Evolutionary conservation across 176 grass and related monocot genomes (phyloP).

Genomic region (Oryza glumipatula): DNA sequence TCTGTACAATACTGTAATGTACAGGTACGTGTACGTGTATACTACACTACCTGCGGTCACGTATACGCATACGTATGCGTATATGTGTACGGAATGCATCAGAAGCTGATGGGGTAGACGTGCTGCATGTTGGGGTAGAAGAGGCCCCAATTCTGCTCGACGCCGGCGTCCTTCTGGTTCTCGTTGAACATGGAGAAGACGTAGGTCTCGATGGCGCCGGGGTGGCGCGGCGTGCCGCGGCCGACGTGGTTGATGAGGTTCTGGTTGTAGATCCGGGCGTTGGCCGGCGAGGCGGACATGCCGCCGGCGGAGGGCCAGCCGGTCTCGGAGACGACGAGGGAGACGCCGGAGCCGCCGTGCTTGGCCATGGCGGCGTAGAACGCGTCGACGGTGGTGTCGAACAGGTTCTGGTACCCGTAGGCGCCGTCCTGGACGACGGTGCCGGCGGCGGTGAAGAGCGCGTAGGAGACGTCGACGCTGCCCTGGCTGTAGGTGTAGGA

Average conservation of each 20-base stretch:
- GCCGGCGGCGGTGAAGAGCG: constrained; percentile 47
- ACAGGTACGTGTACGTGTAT: background rate
- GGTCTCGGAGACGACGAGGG: constrained; percentile 64
- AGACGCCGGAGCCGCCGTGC: constrained; percentile 44
- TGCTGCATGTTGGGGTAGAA: constrained; percentile 77
- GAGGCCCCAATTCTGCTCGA: constrained; percentile 74
- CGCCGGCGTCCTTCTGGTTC: constrained; percentile 61
- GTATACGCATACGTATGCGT: too few relatives aligned
- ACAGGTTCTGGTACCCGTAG: constrained; percentile 71
- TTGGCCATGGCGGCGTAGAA: constrained; percentile 58
- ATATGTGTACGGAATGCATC: background rate
- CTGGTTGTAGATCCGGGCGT: constrained; percentile 74
- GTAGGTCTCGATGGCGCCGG: constrained; percentile 63
- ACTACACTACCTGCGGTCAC: background rate
- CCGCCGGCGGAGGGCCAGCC: constrained; percentile 71
- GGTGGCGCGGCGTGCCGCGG: constrained; percentile 58
- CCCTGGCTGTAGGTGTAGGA: constrained; percentile 32
- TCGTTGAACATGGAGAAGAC: constrained; percentile 86
- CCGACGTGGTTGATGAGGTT: constrained; percentile 66
- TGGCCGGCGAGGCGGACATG: constrained; percentile 18
- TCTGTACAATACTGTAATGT: constrained; percentile 41
- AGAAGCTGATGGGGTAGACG: constrained; percentile 77
- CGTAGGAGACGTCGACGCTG: constrained; percentile 58
- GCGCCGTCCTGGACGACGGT: constrained; percentile 61
- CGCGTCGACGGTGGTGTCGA: constrained; percentile 69